Base-by-base conservation (phyloP, 2,329 filamentous ascomycete species). In the Neocatenulostroma microsporum region DNA sequence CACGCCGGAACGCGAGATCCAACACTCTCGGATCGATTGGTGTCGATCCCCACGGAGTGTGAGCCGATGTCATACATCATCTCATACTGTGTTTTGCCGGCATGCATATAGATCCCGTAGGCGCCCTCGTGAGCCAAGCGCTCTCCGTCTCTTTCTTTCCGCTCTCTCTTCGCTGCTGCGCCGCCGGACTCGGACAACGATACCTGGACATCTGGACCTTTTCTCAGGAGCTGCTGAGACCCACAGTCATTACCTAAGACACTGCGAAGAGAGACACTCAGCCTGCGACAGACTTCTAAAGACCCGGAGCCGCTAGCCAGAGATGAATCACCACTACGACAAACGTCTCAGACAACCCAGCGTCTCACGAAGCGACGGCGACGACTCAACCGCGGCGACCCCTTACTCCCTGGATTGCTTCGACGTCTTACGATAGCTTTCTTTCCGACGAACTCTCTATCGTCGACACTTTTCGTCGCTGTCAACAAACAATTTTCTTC, bases 401-500 rank as follows among this genome's bases (percentile, higher is more conserved):
- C n/a, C n/a, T n/a, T n/a, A n/a, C n/a, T n/a, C n/a, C n/a, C n/a
- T n/a, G n/a, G n/a, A n/a, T n/a, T n/a, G n/a, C n/a, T n/a, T n/a
- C n/a, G n/a, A n/a, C 33, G 10, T 13, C 33, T 13, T 18, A 4
- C 19, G n/a, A 24, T 26, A 11, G 32, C 9, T 15, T 25, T 8
- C 10, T 9, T 14, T 29, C 15, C 10, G 15, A 29, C 14, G 9
- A 14, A 30, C 14, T 30, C 27, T 11, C 10, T n/a, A 24, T 24
- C n/a, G 8, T n/a, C 23, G 23, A n/a, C 23, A 21, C 30, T 21
- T 23, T 15, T 19, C 11, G 14, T 7, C 33, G 10, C 17, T 17
- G 17, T 39, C 37, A 39, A 39, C 31, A 39, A 34, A 39, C 30
- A 25, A 8, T 7, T 23, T 12, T 20, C 7, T 17, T 12, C 21